These are phyloP conservation scores for Houttuynia cordata DNA, from an alignment of 164 flowering plant genomes.

Conservation along the genomic window DNA sequence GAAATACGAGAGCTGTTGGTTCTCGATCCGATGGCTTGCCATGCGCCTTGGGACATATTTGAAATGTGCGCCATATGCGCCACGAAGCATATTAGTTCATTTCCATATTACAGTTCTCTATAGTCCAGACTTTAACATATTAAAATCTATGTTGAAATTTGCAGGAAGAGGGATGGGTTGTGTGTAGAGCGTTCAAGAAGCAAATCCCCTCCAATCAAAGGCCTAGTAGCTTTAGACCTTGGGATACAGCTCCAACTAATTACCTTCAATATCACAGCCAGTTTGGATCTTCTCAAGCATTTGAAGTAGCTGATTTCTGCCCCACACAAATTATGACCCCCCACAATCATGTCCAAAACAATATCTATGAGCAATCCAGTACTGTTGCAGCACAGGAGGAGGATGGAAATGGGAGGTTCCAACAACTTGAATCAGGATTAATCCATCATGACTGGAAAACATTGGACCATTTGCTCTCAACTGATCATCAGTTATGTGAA, in stretches of 20 bases:
- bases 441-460: slow-evolving; percentile 44
- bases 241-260: slow-evolving; percentile 25
- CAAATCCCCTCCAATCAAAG: slow-evolving; percentile 34
- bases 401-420: slow-evolving; percentile 1
- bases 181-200: slow-evolving; percentile 74
- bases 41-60: no score
- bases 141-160: neutral
- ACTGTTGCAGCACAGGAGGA: slow-evolving; percentile 16
- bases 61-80: neutral
- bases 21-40: no score
- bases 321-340: slow-evolving; percentile 10
- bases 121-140: no score
- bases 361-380: slow-evolving; percentile 11
- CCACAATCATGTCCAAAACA: slow-evolving; percentile 10
- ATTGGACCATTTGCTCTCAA: slow-evolving; percentile 31
- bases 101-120: no score
- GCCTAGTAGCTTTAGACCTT: slow-evolving; percentile 38
- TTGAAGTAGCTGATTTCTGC: slow-evolving; percentile 5
- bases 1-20: no score
- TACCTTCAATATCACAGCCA: slow-evolving; percentile 12
- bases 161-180: slow-evolving; percentile 91
- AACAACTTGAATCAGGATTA: no score
- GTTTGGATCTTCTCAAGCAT: slow-evolving; percentile 10
- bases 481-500: slow-evolving; percentile 18
- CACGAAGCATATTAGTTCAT: no score